A percentile compares a stretch with the other conserved stretches of the same genome.
Conservation (phyloP, 371 early-diverging fungal species). For the Rhizomucor miehei region DNA sequence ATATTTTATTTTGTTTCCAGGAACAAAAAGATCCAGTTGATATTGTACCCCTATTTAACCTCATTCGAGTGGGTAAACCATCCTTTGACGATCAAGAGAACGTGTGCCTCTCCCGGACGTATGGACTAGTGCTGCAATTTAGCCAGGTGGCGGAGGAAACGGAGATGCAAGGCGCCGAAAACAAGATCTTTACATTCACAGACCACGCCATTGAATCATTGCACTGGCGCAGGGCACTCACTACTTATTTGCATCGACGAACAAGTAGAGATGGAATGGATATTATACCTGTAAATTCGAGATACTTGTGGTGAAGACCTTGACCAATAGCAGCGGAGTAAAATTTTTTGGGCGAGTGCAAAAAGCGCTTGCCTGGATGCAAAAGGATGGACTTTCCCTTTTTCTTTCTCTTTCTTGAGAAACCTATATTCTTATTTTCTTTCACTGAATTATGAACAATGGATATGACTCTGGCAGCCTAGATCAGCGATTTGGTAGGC, state of each 20-base stretch:
- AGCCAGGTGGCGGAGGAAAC: slow-evolving; percentile 5
- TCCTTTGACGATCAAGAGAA: slow-evolving; percentile 15
- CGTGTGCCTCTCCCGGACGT: slow-evolving; percentile 13
- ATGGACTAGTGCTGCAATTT: slow-evolving; percentile 13
- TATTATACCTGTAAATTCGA: not conserved
- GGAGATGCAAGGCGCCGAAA: slow-evolving; percentile 8
- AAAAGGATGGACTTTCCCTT: slow-evolving; percentile 5
- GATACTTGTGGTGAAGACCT: not conserved
- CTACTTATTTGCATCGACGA: not conserved
- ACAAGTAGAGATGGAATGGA: not conserved
- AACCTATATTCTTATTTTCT: too few relatives aligned
- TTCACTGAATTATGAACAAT: slow-evolving; percentile 52
- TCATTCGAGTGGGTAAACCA: slow-evolving; percentile 13
- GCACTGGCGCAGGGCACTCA: slow-evolving; percentile 15
- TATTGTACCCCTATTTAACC: slow-evolving; percentile 9
- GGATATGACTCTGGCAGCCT: slow-evolving; percentile 57
- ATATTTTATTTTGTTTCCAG: too few relatives aligned
- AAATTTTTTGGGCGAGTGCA: slow-evolving; percentile 1
- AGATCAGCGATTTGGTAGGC: slow-evolving; percentile 66
- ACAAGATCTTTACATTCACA: slow-evolving; percentile 19
- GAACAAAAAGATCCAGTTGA: slow-evolving; percentile 1
- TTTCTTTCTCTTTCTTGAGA: slow-evolving; percentile 9
- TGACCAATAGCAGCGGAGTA: not conserved
- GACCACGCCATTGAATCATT: slow-evolving; percentile 13
- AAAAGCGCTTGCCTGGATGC: not conserved